phyloP scores from a whole-genome alignment of 2,329 filamentous ascomycete species.

The Dothideomycetidae sp. region DNA sequence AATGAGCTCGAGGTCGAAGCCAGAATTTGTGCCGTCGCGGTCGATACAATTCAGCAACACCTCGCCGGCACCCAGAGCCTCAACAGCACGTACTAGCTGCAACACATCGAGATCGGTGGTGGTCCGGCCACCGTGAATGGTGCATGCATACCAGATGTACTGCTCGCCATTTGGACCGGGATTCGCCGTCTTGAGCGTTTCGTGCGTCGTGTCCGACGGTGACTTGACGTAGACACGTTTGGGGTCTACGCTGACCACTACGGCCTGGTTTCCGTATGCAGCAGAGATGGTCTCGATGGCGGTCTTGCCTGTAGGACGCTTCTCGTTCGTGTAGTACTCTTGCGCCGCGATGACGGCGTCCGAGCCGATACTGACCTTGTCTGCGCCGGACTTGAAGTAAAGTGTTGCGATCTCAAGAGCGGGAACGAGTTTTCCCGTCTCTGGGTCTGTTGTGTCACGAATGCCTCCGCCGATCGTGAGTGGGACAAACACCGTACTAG shows the following conservation, averaged over 20 bases:
- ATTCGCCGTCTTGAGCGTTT: conserved; percentile 56
- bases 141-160: conserved; percentile 95
- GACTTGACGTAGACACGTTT: conserved; percentile 72
- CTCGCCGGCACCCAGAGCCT: conserved; percentile 91
- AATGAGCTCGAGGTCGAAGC: conserved; percentile 89
- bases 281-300: conserved; percentile 90
- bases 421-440: conserved; percentile 63
- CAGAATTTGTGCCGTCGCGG: conserved; percentile 84
- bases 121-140: conserved; percentile 87
- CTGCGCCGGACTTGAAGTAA: conserved; percentile 94
- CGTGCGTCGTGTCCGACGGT: conserved; percentile 54
- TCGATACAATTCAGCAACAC: conserved; percentile 96
- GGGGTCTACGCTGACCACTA: conserved; percentile 90
- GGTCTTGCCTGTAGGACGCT: conserved; percentile 60
- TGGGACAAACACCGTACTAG: conserved; percentile 87
- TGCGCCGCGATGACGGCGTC: conserved; percentile 90
- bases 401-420: conserved; percentile 87
- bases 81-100: conserved; percentile 74
- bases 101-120: conserved; percentile 87
- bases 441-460: conserved; percentile 77
- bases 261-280: conserved; percentile 91
- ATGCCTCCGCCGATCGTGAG: conserved; percentile 93
- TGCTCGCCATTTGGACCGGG: conserved; percentile 63
- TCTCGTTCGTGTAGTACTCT: conserved; percentile 63
- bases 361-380: conserved; percentile 94